phyloP scores from a whole-genome alignment of 1,284 basidiomycete genomes.

The Boletus smithii region DNA sequence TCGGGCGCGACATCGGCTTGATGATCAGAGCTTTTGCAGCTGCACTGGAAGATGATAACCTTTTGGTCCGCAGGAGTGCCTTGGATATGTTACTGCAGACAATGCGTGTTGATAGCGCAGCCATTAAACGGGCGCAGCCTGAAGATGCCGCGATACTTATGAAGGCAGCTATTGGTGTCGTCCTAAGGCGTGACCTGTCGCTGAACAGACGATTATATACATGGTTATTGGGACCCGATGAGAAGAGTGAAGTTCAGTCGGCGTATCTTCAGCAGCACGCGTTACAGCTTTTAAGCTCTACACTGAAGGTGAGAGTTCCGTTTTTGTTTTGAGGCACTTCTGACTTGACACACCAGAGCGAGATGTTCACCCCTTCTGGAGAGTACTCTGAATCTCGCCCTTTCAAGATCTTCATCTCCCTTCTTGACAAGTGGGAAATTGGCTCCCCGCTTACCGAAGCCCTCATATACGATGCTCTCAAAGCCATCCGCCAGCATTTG shows the following conservation, averaged over 20 bases:
- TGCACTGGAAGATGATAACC: conserved; percentile 85
- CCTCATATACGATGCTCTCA: conserved; percentile 78
- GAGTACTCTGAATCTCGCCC: conserved; percentile 79
- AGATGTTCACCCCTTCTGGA: conserved; percentile 68
- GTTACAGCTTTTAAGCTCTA: conserved; percentile 63
- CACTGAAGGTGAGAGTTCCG: conserved; percentile 54
- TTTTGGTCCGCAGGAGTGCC: conserved; percentile 79
- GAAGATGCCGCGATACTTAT: conserved; percentile 76
- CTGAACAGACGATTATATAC: conserved; percentile 90
- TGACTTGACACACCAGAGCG: conserved; percentile 43
- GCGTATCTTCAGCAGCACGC: conserved; percentile 68
- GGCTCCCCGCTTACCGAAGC: conserved; percentile 78
- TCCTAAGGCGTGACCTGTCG: conserved; percentile 88
- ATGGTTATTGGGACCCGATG: conserved; percentile 87
- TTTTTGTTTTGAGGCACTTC: neutral
- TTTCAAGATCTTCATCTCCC: conserved; percentile 92
- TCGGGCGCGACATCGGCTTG: conserved; percentile 85
- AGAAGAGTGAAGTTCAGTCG: conserved; percentile 70
- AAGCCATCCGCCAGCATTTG: conserved; percentile 60
- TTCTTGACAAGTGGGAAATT: conserved; percentile 97
- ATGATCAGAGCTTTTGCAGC: conserved; percentile 91
- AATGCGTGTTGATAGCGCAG: conserved; percentile 68
- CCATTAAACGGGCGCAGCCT: conserved; percentile 60
- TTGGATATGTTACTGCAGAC: conserved; percentile 80
- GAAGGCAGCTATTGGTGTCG: conserved; percentile 76